A percentile compares a stretch with the other conserved stretches of the same genome.
These are phyloP conservation scores for Venustampulla echinocandica DNA, from an alignment of 495 filamentous ascomycete genomes.

Conservation along the genomic window DNA sequence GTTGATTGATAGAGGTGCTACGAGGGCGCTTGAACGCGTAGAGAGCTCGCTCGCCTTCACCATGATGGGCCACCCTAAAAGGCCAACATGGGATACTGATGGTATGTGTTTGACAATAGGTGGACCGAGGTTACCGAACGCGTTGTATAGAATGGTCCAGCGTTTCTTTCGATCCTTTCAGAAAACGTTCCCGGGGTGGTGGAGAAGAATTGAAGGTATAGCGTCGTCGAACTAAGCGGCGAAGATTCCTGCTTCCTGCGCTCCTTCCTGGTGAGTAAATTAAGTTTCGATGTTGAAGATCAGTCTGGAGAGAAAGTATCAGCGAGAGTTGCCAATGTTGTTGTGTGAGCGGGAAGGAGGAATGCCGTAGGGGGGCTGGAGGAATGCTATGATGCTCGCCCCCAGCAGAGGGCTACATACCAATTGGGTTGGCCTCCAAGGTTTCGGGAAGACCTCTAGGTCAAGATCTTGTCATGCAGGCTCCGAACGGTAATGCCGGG, in stretches of 20 bases:
- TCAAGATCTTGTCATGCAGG: slow-evolving; percentile 11
- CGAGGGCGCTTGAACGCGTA: slow-evolving; percentile 52
- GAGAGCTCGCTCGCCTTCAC: slow-evolving; percentile 43
- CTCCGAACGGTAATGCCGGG: slow-evolving; percentile 12
- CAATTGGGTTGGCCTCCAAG: slow-evolving; percentile 11
- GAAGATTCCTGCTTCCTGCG: neutral
- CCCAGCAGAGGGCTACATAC: slow-evolving; percentile 18
- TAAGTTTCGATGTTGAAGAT: neutral
- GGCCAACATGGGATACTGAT: slow-evolving; percentile 17
- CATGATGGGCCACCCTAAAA: slow-evolving; percentile 23
- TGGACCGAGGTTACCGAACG: neutral
- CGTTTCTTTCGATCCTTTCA: neutral
- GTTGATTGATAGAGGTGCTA: slow-evolving; percentile 66
- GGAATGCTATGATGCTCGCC: slow-evolving; percentile 15
- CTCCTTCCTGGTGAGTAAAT: neutral
- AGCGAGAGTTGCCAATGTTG: too few species aligned
- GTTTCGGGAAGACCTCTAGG: slow-evolving; percentile 21
- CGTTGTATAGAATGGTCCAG: neutral
- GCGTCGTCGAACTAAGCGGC: neutral
- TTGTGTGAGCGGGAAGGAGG: slow-evolving; percentile 14
- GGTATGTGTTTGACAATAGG: neutral
- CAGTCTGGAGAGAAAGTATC: too few species aligned
- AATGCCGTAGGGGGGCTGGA: slow-evolving; percentile 17
- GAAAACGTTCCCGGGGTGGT: neutral
- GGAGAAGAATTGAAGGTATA: neutral